phyloP scores from a whole-genome alignment of 1,139 yeast genomes.

The Hyphopichia fennica region DNA sequence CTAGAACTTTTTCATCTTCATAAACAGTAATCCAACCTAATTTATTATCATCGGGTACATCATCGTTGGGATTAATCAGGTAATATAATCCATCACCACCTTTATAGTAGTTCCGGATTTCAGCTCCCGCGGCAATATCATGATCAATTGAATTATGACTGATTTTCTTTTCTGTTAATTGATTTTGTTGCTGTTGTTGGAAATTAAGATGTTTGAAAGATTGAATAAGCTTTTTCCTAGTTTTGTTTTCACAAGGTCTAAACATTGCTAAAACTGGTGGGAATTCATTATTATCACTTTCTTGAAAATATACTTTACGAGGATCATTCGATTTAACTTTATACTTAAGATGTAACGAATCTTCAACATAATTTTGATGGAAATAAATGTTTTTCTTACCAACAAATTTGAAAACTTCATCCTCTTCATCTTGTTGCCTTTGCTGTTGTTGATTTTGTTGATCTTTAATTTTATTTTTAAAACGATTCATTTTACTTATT shows the following conservation, averaged over 20 bases:
- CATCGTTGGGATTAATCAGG: slow-evolving; percentile 51
- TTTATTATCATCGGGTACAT: slow-evolving; percentile 57
- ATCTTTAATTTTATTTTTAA: slow-evolving; percentile 13
- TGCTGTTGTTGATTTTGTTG: slow-evolving; percentile 1
- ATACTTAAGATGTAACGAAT: slow-evolving; percentile 10
- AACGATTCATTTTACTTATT: slow-evolving; percentile 16
- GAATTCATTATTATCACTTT: slow-evolving; percentile 20
- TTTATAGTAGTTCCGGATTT: slow-evolving; percentile 35
- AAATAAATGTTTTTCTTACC: slow-evolving; percentile 31
- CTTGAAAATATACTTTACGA: slow-evolving; percentile 33
- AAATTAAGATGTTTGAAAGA: slow-evolving; percentile 11
- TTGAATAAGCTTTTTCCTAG: slow-evolving; percentile 40
- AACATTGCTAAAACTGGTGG: slow-evolving; percentile 50
- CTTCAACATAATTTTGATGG: slow-evolving; percentile 27
- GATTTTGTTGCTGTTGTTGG: slow-evolving; percentile 6
- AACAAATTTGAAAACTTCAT: slow-evolving; percentile 23
- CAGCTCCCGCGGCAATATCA: slow-evolving; percentile 32
- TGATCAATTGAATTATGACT: slow-evolving; percentile 13
- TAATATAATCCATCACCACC: slow-evolving; percentile 59
- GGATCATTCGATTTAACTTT: slow-evolving; percentile 16
- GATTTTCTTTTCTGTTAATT: slow-evolving; percentile 1
- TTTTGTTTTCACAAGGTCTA: slow-evolving; percentile 52
- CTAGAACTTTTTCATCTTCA: slow-evolving; percentile 38
- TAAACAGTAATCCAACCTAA: slow-evolving; percentile 65
- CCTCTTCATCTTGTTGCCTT: slow-evolving; percentile 11